Evolutionary conservation across 805 yeast genomes (phyloP), one percentile per base, ranked within the genome.

Genomic region (Hanseniaspora thailandica): DNA sequence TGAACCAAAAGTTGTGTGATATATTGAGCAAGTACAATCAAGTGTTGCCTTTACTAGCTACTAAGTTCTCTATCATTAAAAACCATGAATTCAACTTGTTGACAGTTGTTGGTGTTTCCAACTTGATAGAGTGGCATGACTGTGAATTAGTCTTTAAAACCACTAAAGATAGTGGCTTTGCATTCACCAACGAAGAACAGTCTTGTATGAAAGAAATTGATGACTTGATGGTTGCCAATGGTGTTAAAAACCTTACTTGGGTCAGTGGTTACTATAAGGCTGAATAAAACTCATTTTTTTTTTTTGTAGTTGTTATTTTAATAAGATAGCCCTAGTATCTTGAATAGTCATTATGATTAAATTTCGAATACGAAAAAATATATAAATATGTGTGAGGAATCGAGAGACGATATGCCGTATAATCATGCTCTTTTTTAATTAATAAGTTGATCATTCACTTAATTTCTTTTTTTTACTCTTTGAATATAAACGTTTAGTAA

Each of bases 91-190:
- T n/a, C 5, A 61, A 63, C 38, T 84, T 85, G 0, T 74, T 80
- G 4, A 79, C 89, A 2, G 93, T 89, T 2, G 68, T 89, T 45
- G 97, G 97, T 1, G 80, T 85, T 26, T 79, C 89, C 43, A 76
- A 68, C 26, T 63, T 82, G 2, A 66, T 62, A 4, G 96, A 89
- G 62, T 72, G 89, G 54, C 66, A 77, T 17, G 70, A 68, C 39
- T 95, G 95, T 0, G 66, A 84, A 13, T 61, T 62, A 0, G 80
- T 78, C 58, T 84, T 77, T 62, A 72, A 79, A 71, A 61, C 61
- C 13, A 79, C 80, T 12, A 56, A 57, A 5, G 49, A 62, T 12
- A 61, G 63, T 41, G 66, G 68, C 17, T 61, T 66, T 6, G 60
- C 63, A 4, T 50, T 70, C 10, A 70, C 71, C 31, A 64, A 59